Evolutionary conservation across 257 asterid genomes (phyloP).

Genomic region (Nicotiana sylvestris): DNA sequence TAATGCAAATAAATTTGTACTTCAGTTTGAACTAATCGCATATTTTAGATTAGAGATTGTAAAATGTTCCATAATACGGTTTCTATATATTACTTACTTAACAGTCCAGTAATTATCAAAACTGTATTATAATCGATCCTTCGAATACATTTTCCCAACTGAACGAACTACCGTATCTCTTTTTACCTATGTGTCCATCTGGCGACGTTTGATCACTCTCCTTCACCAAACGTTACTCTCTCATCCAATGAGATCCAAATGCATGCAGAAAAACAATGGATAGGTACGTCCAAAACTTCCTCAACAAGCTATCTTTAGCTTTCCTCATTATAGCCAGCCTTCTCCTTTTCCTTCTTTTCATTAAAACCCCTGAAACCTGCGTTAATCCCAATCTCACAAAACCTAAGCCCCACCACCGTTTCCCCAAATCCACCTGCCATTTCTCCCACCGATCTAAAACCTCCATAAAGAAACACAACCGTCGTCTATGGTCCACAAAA

Average conservation of each 20-base stretch:
- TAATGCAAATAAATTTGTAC: no score
- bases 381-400: conserved; percentile 36
- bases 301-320: conserved; percentile 58
- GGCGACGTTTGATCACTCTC: neutral
- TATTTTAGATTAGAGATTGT: no score
- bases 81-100: no score
- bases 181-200: no score
- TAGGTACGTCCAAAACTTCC: conserved; percentile 55
- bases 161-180: no score
- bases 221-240: neutral
- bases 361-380: conserved; percentile 67
- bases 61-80: no score
- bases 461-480: conserved; percentile 61
- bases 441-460: conserved; percentile 55
- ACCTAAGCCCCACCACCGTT: conserved; percentile 52
- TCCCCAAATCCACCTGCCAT: conserved; percentile 89
- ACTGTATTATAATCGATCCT: no score
- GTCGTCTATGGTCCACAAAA: conserved; percentile 72
- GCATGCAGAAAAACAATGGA: conserved; percentile 42
- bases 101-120: no score
- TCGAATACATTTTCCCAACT: no score
- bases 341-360: conserved; percentile 44
- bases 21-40: no score
- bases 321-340: conserved; percentile 53
- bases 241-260: neutral